Base-by-base conservation (phyloP, 169 alveolate genomes). In the Plasmodium billcollinsi region DNA sequence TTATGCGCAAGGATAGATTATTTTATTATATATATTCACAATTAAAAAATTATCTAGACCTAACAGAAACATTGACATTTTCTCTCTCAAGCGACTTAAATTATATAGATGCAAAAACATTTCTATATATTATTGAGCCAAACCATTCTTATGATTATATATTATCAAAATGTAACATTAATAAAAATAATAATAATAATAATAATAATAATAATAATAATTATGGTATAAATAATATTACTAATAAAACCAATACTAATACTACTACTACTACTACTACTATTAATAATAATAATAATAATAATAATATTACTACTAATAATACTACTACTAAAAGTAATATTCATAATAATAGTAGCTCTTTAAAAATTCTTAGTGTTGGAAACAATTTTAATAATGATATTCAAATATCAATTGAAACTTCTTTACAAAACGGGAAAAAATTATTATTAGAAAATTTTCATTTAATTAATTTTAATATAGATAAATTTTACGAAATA, bases 371-470 rank as follows among this genome's bases (percentile, higher is more conserved):
- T 14, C 24, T 74, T 26, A 75, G 89, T 61, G 85, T 75, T 8
- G 88, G 89, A 1, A 88, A 88, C 43, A 88, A 88, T 61, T 71
- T 88, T 33, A 74, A 88, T 56, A 88, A 43, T 75, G 73, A 75
- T 56, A 88, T 71, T 14, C 89, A 88, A 88, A 75, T 88, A 56
- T 11, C 72, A 11, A 88, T 88, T 12, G 89, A 88, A 88, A 75
- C 89, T 9, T 75, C 88, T 1, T 20, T 88, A 29, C 89, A 88
- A 20, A 88, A 88, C 61, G 88, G 89, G 15, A 75, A 66, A 58
- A 88, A 75, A 70, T 65, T 75, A 52, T 54, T 88, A 88, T 49
- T 75, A 66, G 89, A 88, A 58, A 88, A 88, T 75, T 20, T 75
- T 6, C 78, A 88, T 50, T 58, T 88, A 63, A 88, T 74, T 15